Base-by-base conservation (phyloP, 2,329 filamentous ascomycete species). In the Lachnellula hyalina region DNA sequence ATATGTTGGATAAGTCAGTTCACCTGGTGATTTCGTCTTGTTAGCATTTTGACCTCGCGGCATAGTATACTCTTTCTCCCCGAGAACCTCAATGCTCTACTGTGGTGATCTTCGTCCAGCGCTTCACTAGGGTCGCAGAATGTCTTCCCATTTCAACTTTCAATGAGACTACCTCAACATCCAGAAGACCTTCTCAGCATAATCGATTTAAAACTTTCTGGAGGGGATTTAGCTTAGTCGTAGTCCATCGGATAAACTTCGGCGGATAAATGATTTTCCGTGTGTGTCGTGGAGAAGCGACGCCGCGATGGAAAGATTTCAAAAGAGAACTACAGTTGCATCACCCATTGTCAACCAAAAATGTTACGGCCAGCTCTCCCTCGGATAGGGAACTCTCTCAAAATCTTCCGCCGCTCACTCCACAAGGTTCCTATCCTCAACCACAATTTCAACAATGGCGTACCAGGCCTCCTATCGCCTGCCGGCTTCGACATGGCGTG, bases 401-500 rank as follows among this genome's bases (percentile, higher is more conserved):
- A 53, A 12, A 36, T 51, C n/a, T 58, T 55, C 42, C 61, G 71
- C 52, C 74, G 79, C 59, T 72, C 73, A 47, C 61, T 78, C 48
- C 80, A 83, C 65, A 58, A 69, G 42, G 67, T 82, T 23, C 77
- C 78, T n/a, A 49, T 65, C 38, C 72, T 82, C 60, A 65, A 64
- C 35, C 74, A 80, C 53, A 68, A 77, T 62, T 78, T 73, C 72
- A 61, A 62, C 8, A 55, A 77, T 45, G 81, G 78, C 56, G 77
- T 96, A 5, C 80, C 83, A n/a, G 82, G 83, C 14, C 78, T 97
- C 57, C 77, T 96, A 68, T 85, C 85, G 32, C 71, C 78, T 2
- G 76, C 80, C 49, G 89, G 82, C 52, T 95, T 89, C 72, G 74
- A 86, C 53, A 80, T 89, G 52, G 85, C 91, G 49, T 99, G 90